These are phyloP conservation scores for Colletotrichum costaricense DNA, from an alignment of 2,329 filamentous ascomycete genomes.

Conservation along the genomic window DNA sequence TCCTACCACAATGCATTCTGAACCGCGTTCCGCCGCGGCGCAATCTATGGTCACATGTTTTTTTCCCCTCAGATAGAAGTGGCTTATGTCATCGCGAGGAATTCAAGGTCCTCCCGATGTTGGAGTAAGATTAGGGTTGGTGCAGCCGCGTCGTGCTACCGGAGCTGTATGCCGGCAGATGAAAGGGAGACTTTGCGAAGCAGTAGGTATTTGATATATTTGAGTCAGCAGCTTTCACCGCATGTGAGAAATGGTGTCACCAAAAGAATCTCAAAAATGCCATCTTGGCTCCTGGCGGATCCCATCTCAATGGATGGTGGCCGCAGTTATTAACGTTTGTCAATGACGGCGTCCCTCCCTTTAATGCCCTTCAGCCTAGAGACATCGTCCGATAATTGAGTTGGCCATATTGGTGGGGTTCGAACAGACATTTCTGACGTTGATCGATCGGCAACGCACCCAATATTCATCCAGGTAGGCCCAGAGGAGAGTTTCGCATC, in stretches of 20 bases:
- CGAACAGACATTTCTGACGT: slow-evolving; percentile 31
- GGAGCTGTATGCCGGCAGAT: slow-evolving; percentile 17
- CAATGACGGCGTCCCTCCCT: slow-evolving; percentile 3
- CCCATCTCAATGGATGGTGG: not conserved
- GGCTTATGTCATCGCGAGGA: slow-evolving; percentile 17
- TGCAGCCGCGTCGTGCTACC: slow-evolving; percentile 8
- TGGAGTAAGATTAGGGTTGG: slow-evolving; percentile 11
- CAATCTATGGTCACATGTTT: slow-evolving; percentile 8
- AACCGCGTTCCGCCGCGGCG: not conserved
- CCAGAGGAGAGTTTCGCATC: slow-evolving; percentile 23
- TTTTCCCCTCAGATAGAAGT: not conserved
- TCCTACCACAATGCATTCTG: not conserved
- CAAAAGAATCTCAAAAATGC: not conserved
- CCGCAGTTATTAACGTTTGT: not conserved
- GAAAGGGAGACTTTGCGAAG: slow-evolving; percentile 13
- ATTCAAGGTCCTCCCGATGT: slow-evolving; percentile 17
- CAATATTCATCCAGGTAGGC: slow-evolving; percentile 2
- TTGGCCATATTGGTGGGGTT: slow-evolving; percentile 19
- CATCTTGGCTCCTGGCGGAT: not conserved
- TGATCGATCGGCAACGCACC: slow-evolving; percentile 21
- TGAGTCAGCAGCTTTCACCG: not conserved
- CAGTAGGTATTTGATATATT: slow-evolving; percentile 15
- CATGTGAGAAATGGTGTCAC: not conserved
- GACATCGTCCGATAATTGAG: slow-evolving; percentile 31
- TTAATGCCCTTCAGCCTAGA: slow-evolving; percentile 16